Evolutionary conservation across 805 yeast species (phyloP), one percentile per base, ranked within the genome.

Genomic region (Yarrowia osloensis): DNA sequence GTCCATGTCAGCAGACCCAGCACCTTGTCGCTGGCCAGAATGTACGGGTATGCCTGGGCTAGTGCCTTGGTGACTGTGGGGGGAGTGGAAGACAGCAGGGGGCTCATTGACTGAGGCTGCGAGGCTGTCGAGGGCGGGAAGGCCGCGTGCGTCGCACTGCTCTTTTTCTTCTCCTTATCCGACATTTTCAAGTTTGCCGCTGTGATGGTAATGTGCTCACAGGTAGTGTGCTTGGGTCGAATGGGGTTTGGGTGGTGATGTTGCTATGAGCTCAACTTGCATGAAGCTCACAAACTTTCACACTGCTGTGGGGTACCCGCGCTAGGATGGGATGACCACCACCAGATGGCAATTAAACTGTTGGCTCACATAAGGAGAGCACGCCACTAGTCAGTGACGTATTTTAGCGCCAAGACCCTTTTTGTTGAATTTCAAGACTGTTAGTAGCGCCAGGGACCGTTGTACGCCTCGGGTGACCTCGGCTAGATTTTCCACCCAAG

Each of bases 1-100:
- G 98, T 90, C 99, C 99, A 94, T 0, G 98, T 93, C 40, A 90
- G 76, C 44, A 92, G 81, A 49, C 90, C 87, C 67, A 92, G 80
- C 1, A 85, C 70, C 70, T 87, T 86, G 75, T 93, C 91, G 11
- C 87, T 85, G 1, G 89, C 84, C 44, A 90, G 81, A 49, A 94
- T 80, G 74, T 91, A 91, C 1, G 98, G 98, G 75, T 94, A 93
- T 11, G 96, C 86, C 69, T 86, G 83, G 44, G 92, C 85, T 63
- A 94, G 81, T 2, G 95, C 90, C 72, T 90, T 89, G 33, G 97
- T 88, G 15, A 94, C 91, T 0, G 92, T 85, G 2, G 97, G 95
- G 2, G 98, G 98, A 0, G 99, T 95, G 26, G 91, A 86, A 42
- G 91, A 82, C 70, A 95, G 81, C 63, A 95, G 81, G 70, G 98